Base-by-base conservation (phyloP, 1,284 basidiomycete species). In the Marasmius tenuissimus region DNA sequence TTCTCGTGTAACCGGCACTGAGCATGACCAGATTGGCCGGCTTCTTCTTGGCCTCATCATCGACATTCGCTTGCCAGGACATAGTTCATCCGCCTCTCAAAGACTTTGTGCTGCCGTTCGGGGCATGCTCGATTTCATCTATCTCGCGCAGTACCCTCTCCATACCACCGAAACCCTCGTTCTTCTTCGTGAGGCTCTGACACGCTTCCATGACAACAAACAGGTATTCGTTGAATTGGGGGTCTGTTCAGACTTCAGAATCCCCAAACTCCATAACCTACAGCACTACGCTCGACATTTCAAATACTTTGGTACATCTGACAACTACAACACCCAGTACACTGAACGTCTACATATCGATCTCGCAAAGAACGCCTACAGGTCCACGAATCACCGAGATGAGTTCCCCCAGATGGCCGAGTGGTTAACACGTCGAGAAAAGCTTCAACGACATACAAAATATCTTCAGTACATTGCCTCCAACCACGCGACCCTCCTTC, bases 161-260 rank as follows among this genome's bases (percentile, higher is more conserved):
- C 65, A 67, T 11, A 66, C 67, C 5, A 37, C 57, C 5, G 38
- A 62, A n/a, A 62, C 69, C 1, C 63, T 71, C 2, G 1, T 0
- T 9, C 40, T 40, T 1, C 63, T 72, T 3, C 52, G 64, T 2
- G 35, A 65, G 7, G 56, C 66, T 3, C 61, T 66, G 3, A 35
- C 12, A 16, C 12, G 34, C 52, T 54, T 54, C 11, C 52, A 54
- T 8, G 34, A 22, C 3, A 2, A 54, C 33, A 54, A 54, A 8
- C 3, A 54, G 4, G 33, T 54, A 4, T 54, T 54, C 52, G 8
- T 54, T 37, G 22, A 54, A 1, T 4, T 37, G 5, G 52, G 52
- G 1, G 52, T 8, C 3, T 16, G 52, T 5, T n/a, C 27, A 3
- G 14, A 8, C 3, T 51, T 51, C 27, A 2, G 27, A 14, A 18